Evolutionary conservation across 2,329 filamentous ascomycete genomes (phyloP).

Genomic region (Scytalidium lignicola): DNA sequence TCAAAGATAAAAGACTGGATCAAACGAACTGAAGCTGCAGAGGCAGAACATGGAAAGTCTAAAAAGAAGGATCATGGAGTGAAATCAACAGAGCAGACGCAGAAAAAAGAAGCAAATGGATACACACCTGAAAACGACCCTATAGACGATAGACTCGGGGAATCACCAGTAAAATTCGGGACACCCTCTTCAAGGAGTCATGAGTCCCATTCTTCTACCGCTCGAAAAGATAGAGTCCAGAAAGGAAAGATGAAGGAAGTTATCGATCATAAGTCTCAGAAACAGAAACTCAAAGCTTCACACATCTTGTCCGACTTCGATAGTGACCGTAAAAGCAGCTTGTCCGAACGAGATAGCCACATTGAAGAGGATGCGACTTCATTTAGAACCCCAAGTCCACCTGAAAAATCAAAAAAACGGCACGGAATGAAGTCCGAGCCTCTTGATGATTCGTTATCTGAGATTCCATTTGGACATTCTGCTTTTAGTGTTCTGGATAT

Average conservation of each 20-base stretch:
- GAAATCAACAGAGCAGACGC: neutral
- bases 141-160: neutral
- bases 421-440: slow-evolving; percentile 17
- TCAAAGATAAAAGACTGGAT: slow-evolving; percentile 57
- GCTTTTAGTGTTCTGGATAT: slow-evolving; percentile 63
- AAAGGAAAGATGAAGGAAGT: neutral
- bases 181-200: neutral
- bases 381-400: slow-evolving; percentile 17
- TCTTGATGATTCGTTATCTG: slow-evolving; percentile 43
- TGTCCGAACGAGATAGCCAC: slow-evolving; percentile 11
- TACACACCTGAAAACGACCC: neutral
- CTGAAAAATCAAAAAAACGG: slow-evolving; percentile 13
- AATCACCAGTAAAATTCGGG: neutral
- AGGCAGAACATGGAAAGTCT: neutral
- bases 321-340: neutral
- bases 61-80: neutral
- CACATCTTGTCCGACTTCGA: neutral
- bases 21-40: neutral
- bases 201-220: neutral
- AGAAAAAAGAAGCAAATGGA: neutral
- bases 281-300: neutral
- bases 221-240: neutral
- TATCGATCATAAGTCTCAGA: neutral
- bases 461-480: slow-evolving; percentile 59
- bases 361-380: slow-evolving; percentile 14